Evolutionary conservation across 2,329 filamentous ascomycete genomes (phyloP), one percentile per base, ranked within the genome.

Genomic region (Colletotrichum zoysiae): DNA sequence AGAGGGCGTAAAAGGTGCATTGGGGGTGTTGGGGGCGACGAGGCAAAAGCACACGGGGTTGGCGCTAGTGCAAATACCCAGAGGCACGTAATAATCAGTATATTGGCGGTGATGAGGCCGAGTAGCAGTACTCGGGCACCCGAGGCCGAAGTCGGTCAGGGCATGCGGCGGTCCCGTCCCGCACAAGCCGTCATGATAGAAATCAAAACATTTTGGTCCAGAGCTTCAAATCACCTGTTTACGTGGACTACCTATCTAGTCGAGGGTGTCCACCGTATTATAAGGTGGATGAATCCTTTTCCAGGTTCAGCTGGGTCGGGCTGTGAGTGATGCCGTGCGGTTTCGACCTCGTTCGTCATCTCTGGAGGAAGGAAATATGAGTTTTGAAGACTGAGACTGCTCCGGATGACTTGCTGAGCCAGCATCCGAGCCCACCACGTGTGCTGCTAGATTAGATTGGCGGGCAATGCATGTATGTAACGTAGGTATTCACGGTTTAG

Each of bases 1-100:
- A 83, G 81, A 56, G 14, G 40, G 44, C 26, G 66, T 23, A 30
- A 20, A 60, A n/a, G 35, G 42, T 40, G 33, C 18, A 38, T 40
- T 33, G 18, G 61, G 46, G 20, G 63, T 67, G 65, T 67, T 55
- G 55, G 69, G 61, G 33, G n/a, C 33, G 42, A 60, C 35, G 56
- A 51, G 44, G 59, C 26, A 71, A 68, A 65, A 71, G 53, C 61
- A 68, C 62, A 65, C 60, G 69, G 69, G 65, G 59, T 71, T 71
- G 65, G 69, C 69, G 65, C 65, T 69, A 71, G 69, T 69, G 68
- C 69, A 71, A 71, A 71, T 71, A 71, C 69, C 69, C 69, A 56
- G 40, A 58, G 59, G 69, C 69, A 64, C 55, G 59, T 71, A 71
- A 71, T 71, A 71, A 71, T 71, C 40, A 67, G 46, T 69, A 71